Percentiles rank a stretch among this genome's conserved stretches.
Conservation (phyloP, 2,329 filamentous ascomycete species). For the Beauveria rudraprayagi region DNA sequence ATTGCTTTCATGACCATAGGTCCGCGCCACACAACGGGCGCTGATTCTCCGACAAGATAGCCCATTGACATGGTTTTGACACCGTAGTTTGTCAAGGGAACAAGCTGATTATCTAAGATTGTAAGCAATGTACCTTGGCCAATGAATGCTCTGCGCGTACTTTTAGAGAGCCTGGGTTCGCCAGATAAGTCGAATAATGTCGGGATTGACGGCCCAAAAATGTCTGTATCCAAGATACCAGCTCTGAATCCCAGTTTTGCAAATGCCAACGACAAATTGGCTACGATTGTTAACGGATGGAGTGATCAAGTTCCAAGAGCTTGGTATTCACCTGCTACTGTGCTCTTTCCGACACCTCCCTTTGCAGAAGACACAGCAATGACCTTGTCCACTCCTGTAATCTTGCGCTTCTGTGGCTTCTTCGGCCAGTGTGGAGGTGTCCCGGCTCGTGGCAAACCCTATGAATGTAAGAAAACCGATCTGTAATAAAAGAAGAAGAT, state of each 20-base stretch:
- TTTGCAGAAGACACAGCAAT: slow-evolving; percentile 96
- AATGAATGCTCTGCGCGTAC: slow-evolving; percentile 36
- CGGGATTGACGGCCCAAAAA: slow-evolving; percentile 92
- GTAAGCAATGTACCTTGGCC: slow-evolving; percentile 7
- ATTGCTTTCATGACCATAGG: slow-evolving; percentile 97
- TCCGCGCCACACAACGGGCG: slow-evolving; percentile 88
- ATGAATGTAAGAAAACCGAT: background rate
- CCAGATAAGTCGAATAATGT: slow-evolving; percentile 77
- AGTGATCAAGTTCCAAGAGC: too few species aligned
- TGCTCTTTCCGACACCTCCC: slow-evolving; percentile 96
- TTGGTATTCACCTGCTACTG: slow-evolving; percentile 59
- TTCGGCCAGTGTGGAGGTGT: slow-evolving; percentile 51
- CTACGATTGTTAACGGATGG: slow-evolving; percentile 23
- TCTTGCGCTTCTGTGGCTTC: slow-evolving; percentile 70
- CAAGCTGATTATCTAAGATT: slow-evolving; percentile 60
- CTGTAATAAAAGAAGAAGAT: background rate
- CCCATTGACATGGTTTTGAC: slow-evolving; percentile 99
- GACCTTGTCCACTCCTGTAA: slow-evolving; percentile 81
- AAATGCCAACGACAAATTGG: slow-evolving; percentile 80
- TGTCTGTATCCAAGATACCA: slow-evolving; percentile 90
- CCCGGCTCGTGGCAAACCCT: slow-evolving; percentile 81
- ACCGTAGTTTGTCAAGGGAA: slow-evolving; percentile 89
- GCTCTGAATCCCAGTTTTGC: slow-evolving; percentile 72
- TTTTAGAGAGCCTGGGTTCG: slow-evolving; percentile 66
- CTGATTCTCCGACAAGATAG: slow-evolving; percentile 71